A percentile compares a stretch with the other conserved stretches of the same genome.
phyloP scores from a whole-genome alignment of 148 eudicot species.

The Mesembryanthemum crystallinum region DNA sequence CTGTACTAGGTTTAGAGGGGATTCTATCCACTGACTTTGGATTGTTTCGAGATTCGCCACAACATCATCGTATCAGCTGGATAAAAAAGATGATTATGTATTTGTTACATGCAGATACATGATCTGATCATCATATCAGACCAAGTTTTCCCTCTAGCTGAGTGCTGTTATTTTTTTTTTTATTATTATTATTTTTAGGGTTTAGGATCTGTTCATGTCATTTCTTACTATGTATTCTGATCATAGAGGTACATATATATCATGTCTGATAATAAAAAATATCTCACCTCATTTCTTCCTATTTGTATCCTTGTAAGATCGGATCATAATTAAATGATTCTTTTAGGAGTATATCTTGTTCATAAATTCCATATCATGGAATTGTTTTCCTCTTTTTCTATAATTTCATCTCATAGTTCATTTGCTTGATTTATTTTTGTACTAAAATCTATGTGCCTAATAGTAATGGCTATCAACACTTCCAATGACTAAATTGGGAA shows the following conservation, averaged over 20 bases:
- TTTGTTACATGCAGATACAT: neutral
- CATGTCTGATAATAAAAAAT: neutral
- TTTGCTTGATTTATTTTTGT: too few species aligned
- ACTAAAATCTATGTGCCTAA: too few species aligned
- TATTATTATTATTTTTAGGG: too few species aligned
- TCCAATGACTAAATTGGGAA: too few species aligned
- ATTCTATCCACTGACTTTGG: slow-evolving; percentile 17
- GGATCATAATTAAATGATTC: slow-evolving; percentile 3
- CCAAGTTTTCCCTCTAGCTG: slow-evolving; percentile 19
- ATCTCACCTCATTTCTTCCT: slow-evolving; percentile 1
- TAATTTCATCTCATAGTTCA: too few species aligned
- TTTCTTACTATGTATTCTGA: slow-evolving; percentile 26
- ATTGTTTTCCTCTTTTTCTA: neutral
- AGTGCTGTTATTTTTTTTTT: slow-evolving; percentile 19
- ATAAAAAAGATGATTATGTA: slow-evolving; percentile 3
- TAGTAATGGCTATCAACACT: too few species aligned
- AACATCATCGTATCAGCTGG: slow-evolving; percentile 1
- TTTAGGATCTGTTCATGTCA: slow-evolving; percentile 20
- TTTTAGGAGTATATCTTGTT: too few species aligned
- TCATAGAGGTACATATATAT: slow-evolving; percentile 27
- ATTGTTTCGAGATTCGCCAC: slow-evolving; percentile 11
- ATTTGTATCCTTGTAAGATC: slow-evolving; percentile 17
- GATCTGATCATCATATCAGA: slow-evolving; percentile 11
- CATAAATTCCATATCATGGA: neutral
- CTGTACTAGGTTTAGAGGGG: slow-evolving; percentile 9